Conservation (phyloP, 345 rosid species). For the Salix koriyanagi region DNA sequence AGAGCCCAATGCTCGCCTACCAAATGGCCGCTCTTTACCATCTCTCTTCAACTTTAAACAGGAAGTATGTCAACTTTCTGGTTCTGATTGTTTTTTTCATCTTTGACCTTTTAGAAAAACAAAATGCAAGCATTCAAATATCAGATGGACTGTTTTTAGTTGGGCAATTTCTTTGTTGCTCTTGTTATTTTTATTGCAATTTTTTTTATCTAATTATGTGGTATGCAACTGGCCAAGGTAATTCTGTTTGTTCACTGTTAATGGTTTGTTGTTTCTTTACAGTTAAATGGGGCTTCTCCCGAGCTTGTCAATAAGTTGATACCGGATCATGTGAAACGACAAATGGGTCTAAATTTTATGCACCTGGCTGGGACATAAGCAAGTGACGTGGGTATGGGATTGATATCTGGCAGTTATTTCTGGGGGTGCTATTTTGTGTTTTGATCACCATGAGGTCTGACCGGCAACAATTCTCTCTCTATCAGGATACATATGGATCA, state of each 20-base stretch:
- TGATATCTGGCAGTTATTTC: constrained; percentile 21
- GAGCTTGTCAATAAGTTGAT: constrained; percentile 81
- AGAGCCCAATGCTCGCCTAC: constrained; percentile 30
- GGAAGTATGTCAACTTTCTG: constrained; percentile 40
- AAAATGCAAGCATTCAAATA: neutral
- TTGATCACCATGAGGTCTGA: constrained; percentile 30
- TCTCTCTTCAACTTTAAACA: constrained; percentile 42
- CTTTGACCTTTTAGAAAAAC: neutral
- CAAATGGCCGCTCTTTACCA: constrained; percentile 30
- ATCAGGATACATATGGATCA: constrained; percentile 19
- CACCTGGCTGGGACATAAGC: constrained; percentile 61
- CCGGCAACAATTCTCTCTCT: constrained; percentile 30
- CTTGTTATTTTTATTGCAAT: neutral
- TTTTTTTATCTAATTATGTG: neutral
- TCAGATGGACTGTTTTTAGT: neutral
- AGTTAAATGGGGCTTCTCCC: constrained; percentile 65
- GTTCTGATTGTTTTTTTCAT: neutral
- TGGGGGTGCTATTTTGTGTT: constrained; percentile 20
- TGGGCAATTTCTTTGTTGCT: neutral
- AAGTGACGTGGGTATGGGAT: constrained; percentile 8
- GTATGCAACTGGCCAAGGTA: neutral
- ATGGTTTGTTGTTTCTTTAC: constrained; percentile 12
- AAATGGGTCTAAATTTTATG: constrained; percentile 68
- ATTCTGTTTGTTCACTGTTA: neutral
- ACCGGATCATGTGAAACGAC: constrained; percentile 78